Evolutionary conservation across 441 rosid species (phyloP).

Genomic region (Codiaeum variegatum): DNA sequence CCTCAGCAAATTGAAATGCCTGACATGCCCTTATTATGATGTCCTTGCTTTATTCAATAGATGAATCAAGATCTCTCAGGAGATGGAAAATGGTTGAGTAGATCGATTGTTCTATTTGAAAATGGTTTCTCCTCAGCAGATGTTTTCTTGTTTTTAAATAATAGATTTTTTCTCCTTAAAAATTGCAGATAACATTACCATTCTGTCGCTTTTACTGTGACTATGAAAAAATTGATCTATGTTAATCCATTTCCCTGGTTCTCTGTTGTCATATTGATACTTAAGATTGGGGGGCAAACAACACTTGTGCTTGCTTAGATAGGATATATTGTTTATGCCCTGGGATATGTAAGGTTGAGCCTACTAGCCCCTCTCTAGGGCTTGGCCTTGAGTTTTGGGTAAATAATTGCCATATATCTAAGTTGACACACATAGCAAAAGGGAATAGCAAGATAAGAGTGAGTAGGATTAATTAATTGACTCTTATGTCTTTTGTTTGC

Average conservation of each 20-base stretch:
- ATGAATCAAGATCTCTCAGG: constrained; percentile 1
- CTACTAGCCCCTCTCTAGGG: neutral
- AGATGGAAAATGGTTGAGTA: neutral
- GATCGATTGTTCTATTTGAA: constrained; percentile 2
- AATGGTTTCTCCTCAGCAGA: neutral
- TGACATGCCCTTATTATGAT: neutral
- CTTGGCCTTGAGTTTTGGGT: neutral
- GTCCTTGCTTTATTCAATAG: neutral
- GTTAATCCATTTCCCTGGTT: neutral
- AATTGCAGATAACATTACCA: neutral
- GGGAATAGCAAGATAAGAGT: too few relatives aligned
- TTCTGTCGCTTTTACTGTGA: neutral
- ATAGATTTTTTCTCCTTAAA: too few relatives aligned
- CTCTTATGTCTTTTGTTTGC: too few relatives aligned
- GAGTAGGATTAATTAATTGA: too few relatives aligned
- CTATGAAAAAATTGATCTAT: neutral
- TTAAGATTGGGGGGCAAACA: neutral
- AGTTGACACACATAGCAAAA: too few relatives aligned
- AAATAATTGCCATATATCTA: neutral
- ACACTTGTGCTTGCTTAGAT: neutral
- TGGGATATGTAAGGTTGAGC: neutral
- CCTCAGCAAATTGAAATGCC: neutral
- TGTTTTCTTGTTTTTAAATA: too few relatives aligned
- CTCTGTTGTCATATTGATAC: neutral
- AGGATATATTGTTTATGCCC: neutral